Evolutionary conservation across 768 basidiomycete genomes (phyloP).

Genomic region (Agaricus blazei): DNA sequence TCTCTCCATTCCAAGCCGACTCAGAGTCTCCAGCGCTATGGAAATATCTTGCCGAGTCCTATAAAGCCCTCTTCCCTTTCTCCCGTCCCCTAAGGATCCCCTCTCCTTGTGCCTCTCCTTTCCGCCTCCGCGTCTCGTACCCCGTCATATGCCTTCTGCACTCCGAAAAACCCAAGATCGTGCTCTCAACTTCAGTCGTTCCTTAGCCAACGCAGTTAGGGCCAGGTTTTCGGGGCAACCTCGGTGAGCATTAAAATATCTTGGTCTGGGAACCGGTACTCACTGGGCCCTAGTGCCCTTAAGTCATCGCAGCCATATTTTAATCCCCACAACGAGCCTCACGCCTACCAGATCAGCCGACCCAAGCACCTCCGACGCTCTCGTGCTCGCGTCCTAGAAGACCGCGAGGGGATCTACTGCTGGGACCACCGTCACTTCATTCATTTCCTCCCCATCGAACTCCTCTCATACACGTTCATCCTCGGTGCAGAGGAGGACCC

Average conservation of each 20-base stretch:
- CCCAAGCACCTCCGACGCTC: constrained; percentile 31
- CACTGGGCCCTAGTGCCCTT: neutral
- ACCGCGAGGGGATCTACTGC: constrained; percentile 5
- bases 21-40: constrained; percentile 5
- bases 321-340: neutral
- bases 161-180: constrained; percentile 43
- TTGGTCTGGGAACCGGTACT: neutral
- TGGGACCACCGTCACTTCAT: constrained; percentile 42
- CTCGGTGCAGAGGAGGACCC: constrained; percentile 51
- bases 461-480: constrained; percentile 60
- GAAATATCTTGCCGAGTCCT: neutral
- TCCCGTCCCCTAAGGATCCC: constrained; percentile 8
- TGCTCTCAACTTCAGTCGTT: constrained; percentile 43
- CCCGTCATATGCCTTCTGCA: constrained; percentile 24
- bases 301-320: constrained; percentile 1
- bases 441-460: constrained; percentile 53
- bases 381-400: constrained; percentile 14
- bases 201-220: constrained; percentile 44
- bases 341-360: constrained; percentile 24
- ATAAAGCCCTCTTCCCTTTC: constrained; percentile 2
- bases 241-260: constrained; percentile 1
- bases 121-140: constrained; percentile 10
- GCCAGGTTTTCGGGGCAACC: constrained; percentile 18
- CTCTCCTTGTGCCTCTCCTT: constrained; percentile 14
- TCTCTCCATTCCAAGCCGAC: constrained; percentile 13